A percentile compares a stretch with the other conserved stretches of the same genome.
Conservation (phyloP, 2,329 filamentous ascomycete genomes). For the Neonectria faginata region DNA sequence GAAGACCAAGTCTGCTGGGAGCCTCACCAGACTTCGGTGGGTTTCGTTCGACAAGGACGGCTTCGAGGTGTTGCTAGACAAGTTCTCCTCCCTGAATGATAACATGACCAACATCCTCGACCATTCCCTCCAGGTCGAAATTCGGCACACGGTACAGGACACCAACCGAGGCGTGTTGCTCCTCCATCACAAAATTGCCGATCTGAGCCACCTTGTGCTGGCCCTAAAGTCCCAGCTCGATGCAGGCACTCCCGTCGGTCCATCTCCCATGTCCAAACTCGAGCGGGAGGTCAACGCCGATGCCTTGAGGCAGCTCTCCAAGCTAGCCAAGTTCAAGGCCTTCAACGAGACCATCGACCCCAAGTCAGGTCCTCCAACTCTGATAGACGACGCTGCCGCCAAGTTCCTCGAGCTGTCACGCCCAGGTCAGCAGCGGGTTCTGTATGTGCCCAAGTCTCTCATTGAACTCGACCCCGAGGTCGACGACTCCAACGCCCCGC, state of each 20-base stretch:
- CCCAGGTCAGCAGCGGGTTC: conserved; percentile 47
- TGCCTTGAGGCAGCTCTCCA: conserved; percentile 55
- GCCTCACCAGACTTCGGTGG: conserved; percentile 55
- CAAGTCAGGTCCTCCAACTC: conserved; percentile 44
- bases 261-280: conserved; percentile 49
- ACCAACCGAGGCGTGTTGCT: conserved; percentile 61
- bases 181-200: conserved; percentile 59
- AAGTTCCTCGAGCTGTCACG: conserved; percentile 55
- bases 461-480: conserved; percentile 49
- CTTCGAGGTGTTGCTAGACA: conserved; percentile 58
- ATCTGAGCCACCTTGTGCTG: conserved; percentile 59
- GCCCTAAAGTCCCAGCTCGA: conserved; percentile 59
- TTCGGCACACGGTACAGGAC: conserved; percentile 60
- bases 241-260: conserved; percentile 35
- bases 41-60: conserved; percentile 59
- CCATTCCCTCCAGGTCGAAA: conserved; percentile 59
- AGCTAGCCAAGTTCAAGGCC: conserved; percentile 63
- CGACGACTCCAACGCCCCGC: conserved; percentile 50
- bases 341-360: conserved; percentile 61
- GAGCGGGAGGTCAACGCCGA: conserved; percentile 55
- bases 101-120: conserved; percentile 62
- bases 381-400: conserved; percentile 52
- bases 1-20: conserved; percentile 52
- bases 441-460: conserved; percentile 51
- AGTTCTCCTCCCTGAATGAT: conserved; percentile 60